Conservation (phyloP, 169 alveolate species). For the Plasmodium malariae region DNA sequence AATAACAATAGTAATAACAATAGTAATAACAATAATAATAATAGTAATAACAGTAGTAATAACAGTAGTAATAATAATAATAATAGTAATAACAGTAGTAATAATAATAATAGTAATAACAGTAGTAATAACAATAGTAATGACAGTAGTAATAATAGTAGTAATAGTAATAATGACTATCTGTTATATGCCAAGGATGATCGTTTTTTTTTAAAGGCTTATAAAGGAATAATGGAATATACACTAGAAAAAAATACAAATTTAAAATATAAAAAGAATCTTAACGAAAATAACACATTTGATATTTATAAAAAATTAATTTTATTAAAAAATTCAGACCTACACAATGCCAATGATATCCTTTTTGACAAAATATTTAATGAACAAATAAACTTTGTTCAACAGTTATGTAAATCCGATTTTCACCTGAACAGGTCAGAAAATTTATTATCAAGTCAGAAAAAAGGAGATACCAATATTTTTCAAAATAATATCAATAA, state of each 20-base stretch:
- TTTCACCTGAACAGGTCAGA: slow-evolving; percentile 15
- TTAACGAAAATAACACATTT: slow-evolving; percentile 16
- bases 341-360: slow-evolving; percentile 6
- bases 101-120: neutral
- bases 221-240: slow-evolving; percentile 61
- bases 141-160: neutral
- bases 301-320: slow-evolving; percentile 61
- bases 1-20: neutral
- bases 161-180: slow-evolving; percentile 21
- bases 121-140: neutral
- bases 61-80: neutral
- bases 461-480: slow-evolving; percentile 2
- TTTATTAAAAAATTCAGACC: slow-evolving; percentile 34
- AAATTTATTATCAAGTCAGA: neutral
- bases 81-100: neutral
- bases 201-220: slow-evolving; percentile 27
- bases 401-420: slow-evolving; percentile 53
- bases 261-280: neutral
- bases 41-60: no score
- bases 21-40: slow-evolving; percentile 9
- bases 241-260: slow-evolving; percentile 18
- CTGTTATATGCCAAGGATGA: slow-evolving; percentile 51
- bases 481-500: neutral
- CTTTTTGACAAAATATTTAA: slow-evolving; percentile 71
- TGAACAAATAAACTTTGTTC: slow-evolving; percentile 65